Percentiles rank a stretch among this genome's conserved stretches.
Evolutionary conservation across 192 early-diverging fungal genomes (phyloP).

Genomic region (Gigaspora rosea): DNA sequence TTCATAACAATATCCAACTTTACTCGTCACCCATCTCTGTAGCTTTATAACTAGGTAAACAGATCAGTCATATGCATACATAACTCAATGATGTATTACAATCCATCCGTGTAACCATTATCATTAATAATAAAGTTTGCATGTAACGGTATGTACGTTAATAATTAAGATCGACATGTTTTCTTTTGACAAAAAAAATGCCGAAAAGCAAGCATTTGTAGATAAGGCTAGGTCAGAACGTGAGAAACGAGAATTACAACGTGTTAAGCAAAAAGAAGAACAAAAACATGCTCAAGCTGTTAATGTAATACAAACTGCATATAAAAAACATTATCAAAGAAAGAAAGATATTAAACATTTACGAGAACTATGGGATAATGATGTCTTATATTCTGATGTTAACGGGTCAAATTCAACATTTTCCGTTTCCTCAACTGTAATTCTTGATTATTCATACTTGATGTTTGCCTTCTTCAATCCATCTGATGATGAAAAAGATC

Average conservation of each 20-base stretch:
- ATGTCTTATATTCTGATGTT: background rate
- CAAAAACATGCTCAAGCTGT: background rate
- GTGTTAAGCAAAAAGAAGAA: slow-evolving; percentile 1
- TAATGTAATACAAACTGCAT: background rate
- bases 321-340: background rate
- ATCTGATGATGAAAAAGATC: background rate
- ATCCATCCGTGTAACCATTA: no score
- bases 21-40: no score
- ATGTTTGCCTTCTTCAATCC: slow-evolving; percentile 15
- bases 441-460: background rate
- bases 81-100: no score
- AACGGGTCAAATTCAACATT: background rate
- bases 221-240: background rate
- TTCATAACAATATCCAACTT: no score
- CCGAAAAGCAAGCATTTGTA: slow-evolving; percentile 14
- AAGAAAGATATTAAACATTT: background rate
- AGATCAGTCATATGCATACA: no score
- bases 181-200: slow-evolving; percentile 2
- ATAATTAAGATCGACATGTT: background rate
- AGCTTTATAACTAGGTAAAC: no score
- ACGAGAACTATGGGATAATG: slow-evolving; percentile 13
- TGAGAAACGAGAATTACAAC: slow-evolving; percentile 16
- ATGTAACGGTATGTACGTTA: no score
- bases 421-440: background rate
- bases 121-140: no score